These are phyloP conservation scores for Beta corolliflora DNA, from an alignment of 179 eudicot species.

Conservation along the genomic window DNA sequence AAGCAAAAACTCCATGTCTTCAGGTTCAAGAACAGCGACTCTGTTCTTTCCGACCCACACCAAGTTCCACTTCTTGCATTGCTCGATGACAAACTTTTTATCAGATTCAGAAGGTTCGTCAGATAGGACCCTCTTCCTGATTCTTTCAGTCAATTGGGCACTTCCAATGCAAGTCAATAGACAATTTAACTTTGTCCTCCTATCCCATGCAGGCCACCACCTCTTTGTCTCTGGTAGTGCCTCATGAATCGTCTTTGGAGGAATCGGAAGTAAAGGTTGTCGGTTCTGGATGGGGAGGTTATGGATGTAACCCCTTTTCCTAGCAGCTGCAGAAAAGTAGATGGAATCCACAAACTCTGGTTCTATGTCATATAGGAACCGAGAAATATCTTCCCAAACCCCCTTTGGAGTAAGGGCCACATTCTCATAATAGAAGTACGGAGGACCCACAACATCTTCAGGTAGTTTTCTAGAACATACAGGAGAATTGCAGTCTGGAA, in stretches of 20 bases:
- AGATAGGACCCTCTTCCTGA: constrained; percentile 43
- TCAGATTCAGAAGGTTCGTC: constrained; percentile 52
- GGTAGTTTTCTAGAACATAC: constrained; percentile 40
- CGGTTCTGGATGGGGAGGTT: constrained; percentile 59
- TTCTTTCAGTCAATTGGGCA: constrained; percentile 52
- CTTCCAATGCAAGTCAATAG: constrained; percentile 62
- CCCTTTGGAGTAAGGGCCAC: constrained; percentile 76
- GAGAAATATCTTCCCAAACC: constrained; percentile 63
- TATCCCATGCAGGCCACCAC: constrained; percentile 93
- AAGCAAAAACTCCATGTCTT: constrained; percentile 66
- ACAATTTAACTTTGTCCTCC: constrained; percentile 60
- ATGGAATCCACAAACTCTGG: constrained; percentile 84
- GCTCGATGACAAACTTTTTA: constrained; percentile 39
- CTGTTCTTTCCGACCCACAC: constrained; percentile 81
- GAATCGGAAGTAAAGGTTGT: constrained; percentile 57
- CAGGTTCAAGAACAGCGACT: constrained; percentile 66
- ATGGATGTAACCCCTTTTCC: constrained; percentile 76
- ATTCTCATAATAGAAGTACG: constrained; percentile 71
- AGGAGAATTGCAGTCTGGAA: constrained; percentile 30
- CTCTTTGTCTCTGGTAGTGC: constrained; percentile 58
- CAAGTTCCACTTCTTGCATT: constrained; percentile 71
- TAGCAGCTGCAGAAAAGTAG: constrained; percentile 63
- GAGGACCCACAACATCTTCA: constrained; percentile 52
- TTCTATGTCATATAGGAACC: constrained; percentile 55
- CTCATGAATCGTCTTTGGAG: constrained; percentile 65